phyloP scores from a whole-genome alignment of 495 filamentous ascomycete species.

The Penicillium waksmanii region DNA sequence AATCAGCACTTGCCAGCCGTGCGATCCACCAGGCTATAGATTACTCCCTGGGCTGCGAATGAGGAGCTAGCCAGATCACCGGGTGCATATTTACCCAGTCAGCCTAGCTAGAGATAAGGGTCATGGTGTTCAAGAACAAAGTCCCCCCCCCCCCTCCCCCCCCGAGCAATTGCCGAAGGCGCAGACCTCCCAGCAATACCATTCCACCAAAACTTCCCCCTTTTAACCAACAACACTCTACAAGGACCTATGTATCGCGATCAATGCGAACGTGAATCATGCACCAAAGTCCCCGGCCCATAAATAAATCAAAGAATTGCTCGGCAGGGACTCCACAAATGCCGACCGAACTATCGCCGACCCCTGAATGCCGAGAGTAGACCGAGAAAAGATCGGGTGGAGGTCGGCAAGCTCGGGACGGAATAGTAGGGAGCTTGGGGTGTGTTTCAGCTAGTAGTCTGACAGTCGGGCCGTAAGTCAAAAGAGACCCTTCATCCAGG shows the following conservation, averaged over 20 bases:
- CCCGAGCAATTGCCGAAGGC: neutral
- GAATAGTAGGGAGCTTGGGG: neutral
- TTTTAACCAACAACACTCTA: neutral
- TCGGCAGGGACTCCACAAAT: neutral
- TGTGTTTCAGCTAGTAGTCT: constrained; percentile 4
- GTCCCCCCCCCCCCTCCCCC: too few species aligned
- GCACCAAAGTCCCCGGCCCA: neutral
- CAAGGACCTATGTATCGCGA: neutral
- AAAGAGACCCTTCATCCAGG: neutral
- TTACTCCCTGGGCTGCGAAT: neutral
- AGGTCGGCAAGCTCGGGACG: constrained; percentile 16
- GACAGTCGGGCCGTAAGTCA: neutral
- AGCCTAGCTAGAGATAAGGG: neutral
- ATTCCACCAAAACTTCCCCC: neutral
- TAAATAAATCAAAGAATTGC: neutral
- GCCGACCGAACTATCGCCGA: neutral
- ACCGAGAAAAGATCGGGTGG: constrained; percentile 16
- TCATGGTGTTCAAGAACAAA: neutral
- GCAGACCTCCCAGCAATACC: neutral
- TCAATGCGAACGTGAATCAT: neutral
- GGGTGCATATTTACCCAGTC: neutral
- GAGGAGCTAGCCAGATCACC: neutral
- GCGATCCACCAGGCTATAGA: neutral
- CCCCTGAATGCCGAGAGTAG: constrained; percentile 11
- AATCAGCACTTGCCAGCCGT: neutral